Evolutionary conservation across 768 basidiomycete species (phyloP).

Genomic region (Mycena capillaripes): DNA sequence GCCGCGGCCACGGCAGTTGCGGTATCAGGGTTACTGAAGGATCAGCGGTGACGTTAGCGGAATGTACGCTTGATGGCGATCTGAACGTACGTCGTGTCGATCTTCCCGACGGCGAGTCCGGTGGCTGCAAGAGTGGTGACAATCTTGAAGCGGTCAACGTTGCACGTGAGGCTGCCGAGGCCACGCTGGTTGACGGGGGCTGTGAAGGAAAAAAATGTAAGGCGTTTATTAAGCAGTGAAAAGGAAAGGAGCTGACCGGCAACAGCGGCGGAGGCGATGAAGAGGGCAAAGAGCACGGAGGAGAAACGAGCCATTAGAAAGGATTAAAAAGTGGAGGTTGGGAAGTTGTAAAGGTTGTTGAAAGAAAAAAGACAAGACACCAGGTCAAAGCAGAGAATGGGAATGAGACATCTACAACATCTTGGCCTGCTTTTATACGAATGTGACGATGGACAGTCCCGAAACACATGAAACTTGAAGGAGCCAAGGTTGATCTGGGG

Average conservation of each 20-base stretch:
- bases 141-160: conserved; percentile 42
- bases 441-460: background rate
- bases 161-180: too few relatives aligned
- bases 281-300: conserved; percentile 31
- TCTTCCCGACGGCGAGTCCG: conserved; percentile 38
- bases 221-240: conserved; percentile 1
- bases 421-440: conserved; percentile 22
- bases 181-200: conserved; percentile 19
- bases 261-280: conserved; percentile 26
- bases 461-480: too few relatives aligned
- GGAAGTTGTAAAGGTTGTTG: conserved; percentile 9
- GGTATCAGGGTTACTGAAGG: conserved; percentile 35
- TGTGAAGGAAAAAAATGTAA: conserved; percentile 1
- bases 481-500: too few relatives aligned
- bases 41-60: background rate
- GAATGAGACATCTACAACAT: conserved; percentile 18
- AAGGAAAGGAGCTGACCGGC: conserved; percentile 9
- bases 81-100: conserved; percentile 38
- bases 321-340: background rate
- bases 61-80: too few relatives aligned
- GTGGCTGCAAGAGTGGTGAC: conserved; percentile 41
- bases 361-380: conserved; percentile 36
- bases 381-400: conserved; percentile 38
- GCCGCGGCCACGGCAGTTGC: conserved; percentile 31
- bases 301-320: conserved; percentile 41